Percentiles rank a stretch among this genome's conserved stretches.
Conservation (phyloP, 2,329 filamentous ascomycete genomes). For the Neocucurbitaria cava region DNA sequence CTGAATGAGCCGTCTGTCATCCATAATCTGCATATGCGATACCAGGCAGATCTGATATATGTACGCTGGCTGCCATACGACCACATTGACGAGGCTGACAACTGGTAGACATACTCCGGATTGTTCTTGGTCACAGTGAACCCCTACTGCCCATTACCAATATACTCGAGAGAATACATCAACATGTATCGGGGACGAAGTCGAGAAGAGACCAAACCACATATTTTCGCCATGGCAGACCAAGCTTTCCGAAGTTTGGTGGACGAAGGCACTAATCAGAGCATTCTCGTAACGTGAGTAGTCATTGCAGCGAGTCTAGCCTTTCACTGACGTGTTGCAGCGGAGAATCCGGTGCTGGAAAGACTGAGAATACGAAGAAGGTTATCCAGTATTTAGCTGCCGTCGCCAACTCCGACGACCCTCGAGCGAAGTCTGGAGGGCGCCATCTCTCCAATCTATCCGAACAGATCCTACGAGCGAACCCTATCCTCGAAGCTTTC, state of each 20-base stretch:
- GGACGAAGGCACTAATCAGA: slow-evolving; percentile 94
- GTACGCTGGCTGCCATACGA: slow-evolving; percentile 48
- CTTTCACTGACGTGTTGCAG: slow-evolving; percentile 42
- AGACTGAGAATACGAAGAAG: slow-evolving; percentile 99
- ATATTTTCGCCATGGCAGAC: slow-evolving; percentile 98
- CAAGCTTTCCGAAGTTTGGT: slow-evolving; percentile 95
- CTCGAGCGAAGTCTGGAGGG: slow-evolving; percentile 64
- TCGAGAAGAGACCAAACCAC: slow-evolving; percentile 92
- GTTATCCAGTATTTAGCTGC: slow-evolving; percentile 98
- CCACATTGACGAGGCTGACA: slow-evolving; percentile 4
- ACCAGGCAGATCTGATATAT: slow-evolving; percentile 94
- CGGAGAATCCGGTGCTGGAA: slow-evolving; percentile 95
- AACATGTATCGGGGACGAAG: slow-evolving; percentile 96
- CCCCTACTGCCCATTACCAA: slow-evolving; percentile 91
- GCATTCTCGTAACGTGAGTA: slow-evolving; percentile 85
- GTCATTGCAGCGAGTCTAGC: background rate
- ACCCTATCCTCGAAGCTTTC: slow-evolving; percentile 96
- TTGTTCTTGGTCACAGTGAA: slow-evolving; percentile 97
- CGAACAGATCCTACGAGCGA: slow-evolving; percentile 93
- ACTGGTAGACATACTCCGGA: slow-evolving; percentile 83
- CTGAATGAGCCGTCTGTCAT: slow-evolving; percentile 97
- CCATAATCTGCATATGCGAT: slow-evolving; percentile 93
- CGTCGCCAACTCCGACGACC: slow-evolving; percentile 83
- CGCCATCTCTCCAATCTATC: slow-evolving; percentile 84
- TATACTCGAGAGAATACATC: slow-evolving; percentile 95